Conservation (phyloP, 106 monocot genomes). For the Hemerocallis citrina region DNA sequence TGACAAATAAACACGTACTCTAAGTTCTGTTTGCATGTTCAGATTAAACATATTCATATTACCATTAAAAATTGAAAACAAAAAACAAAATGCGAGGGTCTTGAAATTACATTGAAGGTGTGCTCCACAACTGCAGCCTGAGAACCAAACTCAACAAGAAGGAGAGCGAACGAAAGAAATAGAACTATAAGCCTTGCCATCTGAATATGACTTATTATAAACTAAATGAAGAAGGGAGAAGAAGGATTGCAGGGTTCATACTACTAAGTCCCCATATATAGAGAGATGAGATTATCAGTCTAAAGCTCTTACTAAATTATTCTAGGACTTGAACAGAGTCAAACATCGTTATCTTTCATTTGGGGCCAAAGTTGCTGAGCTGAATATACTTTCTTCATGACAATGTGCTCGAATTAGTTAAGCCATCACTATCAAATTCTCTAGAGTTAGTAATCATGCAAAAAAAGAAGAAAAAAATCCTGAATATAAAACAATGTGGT, state of each 20-base stretch:
- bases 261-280: no score
- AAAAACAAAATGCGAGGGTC: neutral
- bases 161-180: neutral
- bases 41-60: neutral
- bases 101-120: slow-evolving; percentile 33
- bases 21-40: neutral
- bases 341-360: no score
- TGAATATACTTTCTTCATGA: neutral
- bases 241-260: no score
- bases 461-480: no score
- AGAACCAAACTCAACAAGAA: neutral
- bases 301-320: neutral
- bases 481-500: no score
- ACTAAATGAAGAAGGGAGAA: neutral
- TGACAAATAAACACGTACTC: neutral
- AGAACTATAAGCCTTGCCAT: neutral
- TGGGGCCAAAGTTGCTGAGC: neutral
- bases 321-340: no score
- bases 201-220: neutral
- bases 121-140: slow-evolving; percentile 34
- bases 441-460: neutral
- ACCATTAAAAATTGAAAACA: neutral
- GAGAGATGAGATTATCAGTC: neutral
- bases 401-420: neutral
- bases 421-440: neutral